Evolutionary conservation across 2,329 filamentous ascomycete species (phyloP).

Genomic region (Xylariaceae sp.): DNA sequence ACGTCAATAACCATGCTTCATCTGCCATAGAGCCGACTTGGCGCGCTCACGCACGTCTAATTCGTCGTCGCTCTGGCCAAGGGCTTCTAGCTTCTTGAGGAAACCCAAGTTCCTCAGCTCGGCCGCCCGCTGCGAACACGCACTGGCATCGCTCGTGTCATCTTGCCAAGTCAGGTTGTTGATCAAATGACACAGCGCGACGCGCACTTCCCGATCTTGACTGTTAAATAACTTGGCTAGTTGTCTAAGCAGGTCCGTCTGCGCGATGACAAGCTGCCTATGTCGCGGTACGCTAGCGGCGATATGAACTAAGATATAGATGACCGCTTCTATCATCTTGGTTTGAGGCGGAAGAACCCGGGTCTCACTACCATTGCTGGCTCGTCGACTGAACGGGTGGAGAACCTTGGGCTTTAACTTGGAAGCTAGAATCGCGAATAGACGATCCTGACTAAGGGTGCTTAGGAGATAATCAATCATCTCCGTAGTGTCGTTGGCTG

Average conservation of each 20-base stretch:
- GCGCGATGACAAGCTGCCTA: constrained; percentile 70
- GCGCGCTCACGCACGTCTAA: constrained; percentile 80
- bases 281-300: constrained; percentile 77
- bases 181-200: constrained; percentile 76
- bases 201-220: constrained; percentile 67
- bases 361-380: constrained; percentile 36
- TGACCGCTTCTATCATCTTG: constrained; percentile 72
- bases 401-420: constrained; percentile 66
- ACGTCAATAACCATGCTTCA: constrained; percentile 45
- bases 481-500: constrained; percentile 50
- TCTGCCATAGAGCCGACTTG: constrained; percentile 72
- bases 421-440: constrained; percentile 76
- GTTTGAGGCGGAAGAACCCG: constrained; percentile 54
- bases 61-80: constrained; percentile 65
- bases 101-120: constrained; percentile 71
- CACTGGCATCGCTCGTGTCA: constrained; percentile 61
- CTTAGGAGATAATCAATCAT: constrained; percentile 85
- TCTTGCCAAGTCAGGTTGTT: constrained; percentile 84
- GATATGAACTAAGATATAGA: constrained; percentile 82
- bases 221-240: constrained; percentile 71
- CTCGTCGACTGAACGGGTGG: constrained; percentile 48
- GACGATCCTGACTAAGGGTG: constrained; percentile 67
- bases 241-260: constrained; percentile 69
- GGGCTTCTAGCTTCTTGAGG: constrained; percentile 57
- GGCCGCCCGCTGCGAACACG: constrained; percentile 61